phyloP scores from a whole-genome alignment of 768 basidiomycete species.

The Clitopilus hobsonii region DNA sequence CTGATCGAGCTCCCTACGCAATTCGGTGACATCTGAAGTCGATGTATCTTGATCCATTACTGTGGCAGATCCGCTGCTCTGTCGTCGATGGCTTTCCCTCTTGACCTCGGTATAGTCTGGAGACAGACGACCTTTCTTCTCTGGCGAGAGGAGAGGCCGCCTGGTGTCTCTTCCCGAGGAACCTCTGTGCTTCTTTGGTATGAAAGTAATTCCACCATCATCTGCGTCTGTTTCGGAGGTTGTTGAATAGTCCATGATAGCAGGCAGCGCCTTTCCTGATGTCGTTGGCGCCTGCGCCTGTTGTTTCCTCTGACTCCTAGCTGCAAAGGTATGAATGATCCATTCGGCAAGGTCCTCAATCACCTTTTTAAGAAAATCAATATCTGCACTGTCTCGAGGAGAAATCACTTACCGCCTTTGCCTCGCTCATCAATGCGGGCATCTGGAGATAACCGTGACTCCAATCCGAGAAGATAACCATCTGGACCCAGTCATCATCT shows the following conservation, averaged over 20 bases:
- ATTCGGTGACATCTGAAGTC: background rate
- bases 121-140: background rate
- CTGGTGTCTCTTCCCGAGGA: conserved; percentile 11
- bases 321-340: conserved; percentile 69
- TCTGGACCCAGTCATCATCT: conserved; percentile 93
- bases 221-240: conserved; percentile 63
- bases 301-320: conserved; percentile 11
- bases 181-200: conserved; percentile 40
- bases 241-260: conserved; percentile 4
- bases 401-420: conserved; percentile 46
- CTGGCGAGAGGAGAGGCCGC: background rate
- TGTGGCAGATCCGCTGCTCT: conserved; percentile 3
- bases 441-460: conserved; percentile 97
- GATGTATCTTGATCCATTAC: background rate
- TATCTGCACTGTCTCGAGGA: background rate
- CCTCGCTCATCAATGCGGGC: conserved; percentile 81
- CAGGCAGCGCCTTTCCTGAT: background rate
- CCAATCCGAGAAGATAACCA: conserved; percentile 94
- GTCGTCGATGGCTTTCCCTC: conserved; percentile 3
- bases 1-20: background rate
- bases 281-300: background rate
- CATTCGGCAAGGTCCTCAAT: conserved; percentile 85
- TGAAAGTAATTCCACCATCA: conserved; percentile 66
- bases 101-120: background rate
- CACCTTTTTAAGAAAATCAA: conserved; percentile 28